Evolutionary conservation across 441 rosid species (phyloP), one percentile per base, ranked within the genome.

Genomic region (Croton laevigatus): DNA sequence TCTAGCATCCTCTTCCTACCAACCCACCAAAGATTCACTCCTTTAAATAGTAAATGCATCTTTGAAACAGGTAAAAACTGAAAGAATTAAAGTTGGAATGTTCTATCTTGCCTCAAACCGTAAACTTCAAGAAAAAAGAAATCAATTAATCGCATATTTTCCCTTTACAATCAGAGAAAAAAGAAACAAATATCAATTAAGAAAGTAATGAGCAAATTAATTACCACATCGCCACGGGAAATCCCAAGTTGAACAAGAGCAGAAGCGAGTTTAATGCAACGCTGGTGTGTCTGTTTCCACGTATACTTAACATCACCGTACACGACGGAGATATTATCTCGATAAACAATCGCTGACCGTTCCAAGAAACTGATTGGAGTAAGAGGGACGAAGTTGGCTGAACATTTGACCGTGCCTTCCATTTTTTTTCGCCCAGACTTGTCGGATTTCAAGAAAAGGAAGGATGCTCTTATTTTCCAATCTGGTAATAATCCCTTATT

Each of bases 281-380:
- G 81, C 62, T 81, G 81, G 66, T 70, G 87, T 10, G 94, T 89
- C 75, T 91, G 84, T 40, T 68, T 70, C 97, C 97, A 93, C 6
- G 97, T 91, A 83, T 78, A 88, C 68, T 42, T 69, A 73, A 91
- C 78, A 59, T 79, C 78, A 12, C 91, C 96, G 69, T 88, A 77
- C 49, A 89, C 84, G 64, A 91, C 22, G 59, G 98, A 85, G 66
- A 69, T 32, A 40, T 76, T 73, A 73, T 86, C 87, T 5, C 85
- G 71, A 82, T 88, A 91, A 53, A 88, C 92, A 70, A 85, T 63
- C 5, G 97, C 88, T 8, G 97, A 74, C 57, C 97, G 91, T 48
- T 89, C 89, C 52, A 93, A 81, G 88, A 91, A 93, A 75, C 84
- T 87, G 83, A 93, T 83, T 0, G 98, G 96, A 49, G 97, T 80